Evolutionary conservation across 805 yeast species (phyloP), one percentile per base, ranked within the genome.

Genomic region (Brettanomyces bruxellensis): DNA sequence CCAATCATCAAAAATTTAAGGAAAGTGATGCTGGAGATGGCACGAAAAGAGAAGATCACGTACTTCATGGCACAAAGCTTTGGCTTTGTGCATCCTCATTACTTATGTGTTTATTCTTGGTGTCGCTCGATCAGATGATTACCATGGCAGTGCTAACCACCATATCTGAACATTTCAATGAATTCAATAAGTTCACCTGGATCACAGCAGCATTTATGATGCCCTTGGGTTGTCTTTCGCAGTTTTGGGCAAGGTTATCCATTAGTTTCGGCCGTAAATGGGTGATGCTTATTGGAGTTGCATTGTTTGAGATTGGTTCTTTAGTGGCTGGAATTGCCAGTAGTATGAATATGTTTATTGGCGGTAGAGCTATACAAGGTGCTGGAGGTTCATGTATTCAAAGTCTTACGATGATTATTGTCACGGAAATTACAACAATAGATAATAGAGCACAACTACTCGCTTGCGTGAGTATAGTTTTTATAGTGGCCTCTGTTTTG

Each of bases 311-410:
- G 55, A 60, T 73, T 4, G 90, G 90, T 1, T 79, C 86, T 0
- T 64, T 81, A 45, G 62, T 82, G 5, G 66, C 75, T 46, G 90
- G 85, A 1, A 51, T 76, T 4, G 63, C 87, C 1, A 59, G 55
- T 18, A 67, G 70, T 34, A 80, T 84, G 79, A 66, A 71, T 45
- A 73, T 76, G 71, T 61, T 85, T 41, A 80, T 84, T 49, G 87
- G 80, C 3, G 90, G 88, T 1, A 71, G 95, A 54, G 81, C 78
- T 6, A 64, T 84, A 22, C 78, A 79, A 45, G 93, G 93, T 44
- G 57, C 79, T 34, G 91, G 90, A 13, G 88, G 81, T 8, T 83
- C 86, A 35, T 85, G 85, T 25, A 71, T 82, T 42, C 80, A 76
- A 53, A 68, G 81, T 1, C 64, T 80, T 60, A 75, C 72, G 4